Evolutionary conservation across 176 grass and related monocot genomes (phyloP).

Genomic region (Rhynchospora breviuscula): DNA sequence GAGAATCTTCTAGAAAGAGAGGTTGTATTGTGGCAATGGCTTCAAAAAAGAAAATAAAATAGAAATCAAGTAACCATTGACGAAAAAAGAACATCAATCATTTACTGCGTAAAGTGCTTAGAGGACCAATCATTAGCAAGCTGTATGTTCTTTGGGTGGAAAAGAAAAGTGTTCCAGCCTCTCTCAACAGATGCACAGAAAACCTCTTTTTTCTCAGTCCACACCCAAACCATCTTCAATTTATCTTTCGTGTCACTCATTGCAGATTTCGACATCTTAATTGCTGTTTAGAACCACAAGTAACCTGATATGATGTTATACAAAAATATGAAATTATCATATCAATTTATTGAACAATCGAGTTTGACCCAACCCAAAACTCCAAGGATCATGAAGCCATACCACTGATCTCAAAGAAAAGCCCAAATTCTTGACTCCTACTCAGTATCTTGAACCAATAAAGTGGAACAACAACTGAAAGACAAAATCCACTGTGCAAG

Average conservation of each 20-base stretch:
- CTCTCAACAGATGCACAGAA: slow-evolving; percentile 82
- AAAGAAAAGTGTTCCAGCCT: slow-evolving; percentile 90
- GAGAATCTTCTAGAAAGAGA: slow-evolving; percentile 57
- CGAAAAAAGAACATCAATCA: not conserved
- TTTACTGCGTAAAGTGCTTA: slow-evolving; percentile 29
- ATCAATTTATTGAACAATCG: not conserved
- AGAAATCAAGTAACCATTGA: not conserved
- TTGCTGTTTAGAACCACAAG: not conserved
- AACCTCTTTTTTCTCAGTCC: slow-evolving; percentile 70
- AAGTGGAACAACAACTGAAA: not conserved
- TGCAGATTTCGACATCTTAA: slow-evolving; percentile 22
- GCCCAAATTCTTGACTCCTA: not conserved
- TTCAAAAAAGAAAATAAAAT: slow-evolving; percentile 24
- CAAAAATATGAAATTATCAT: not conserved
- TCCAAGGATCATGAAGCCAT: not conserved
- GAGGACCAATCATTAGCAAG: slow-evolving; percentile 74
- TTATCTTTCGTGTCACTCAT: slow-evolving; percentile 15
- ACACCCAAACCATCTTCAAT: slow-evolving; percentile 79
- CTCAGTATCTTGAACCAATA: not conserved
- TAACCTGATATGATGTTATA: not conserved
- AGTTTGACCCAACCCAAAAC: not conserved
- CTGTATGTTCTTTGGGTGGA: slow-evolving; percentile 45
- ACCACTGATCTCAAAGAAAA: not conserved
- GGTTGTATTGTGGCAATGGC: slow-evolving; percentile 69
- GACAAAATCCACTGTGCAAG: not conserved